Base-by-base conservation (phyloP, 257 asterid species). In the Capsicum baccatum region DNA sequence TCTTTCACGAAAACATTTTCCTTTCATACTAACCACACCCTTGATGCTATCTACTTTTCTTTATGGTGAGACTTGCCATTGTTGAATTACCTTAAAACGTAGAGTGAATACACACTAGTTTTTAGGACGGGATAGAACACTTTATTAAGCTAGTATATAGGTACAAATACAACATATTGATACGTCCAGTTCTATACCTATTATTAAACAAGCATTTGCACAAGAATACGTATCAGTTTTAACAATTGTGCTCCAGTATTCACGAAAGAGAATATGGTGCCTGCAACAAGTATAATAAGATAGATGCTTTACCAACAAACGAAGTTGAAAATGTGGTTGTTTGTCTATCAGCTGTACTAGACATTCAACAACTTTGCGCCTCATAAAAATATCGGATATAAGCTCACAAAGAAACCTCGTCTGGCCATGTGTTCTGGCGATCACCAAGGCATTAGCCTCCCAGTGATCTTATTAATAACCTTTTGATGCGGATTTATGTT, bases 101-200 rank as follows among this genome's bases (percentile, higher is more conserved):
- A 48, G 9, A 55, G 16, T 55, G 17, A 2, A 55, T 55, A 55
- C 59, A 55, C 17, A 55, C 6, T 17, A 42, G 80, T 48, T 12
- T 48, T 73, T 39, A 69, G 39, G 59, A 19, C 3, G 42, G 58
- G 11, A 73, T 6, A 73, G 80, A 73, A 54, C n/a, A 11, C 59
- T 73, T 73, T 73, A 73, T 48, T 73, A 6, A 73, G 60, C 80
- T 44, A 47, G 58, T 19, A 71, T 26, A 26, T 71, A 71, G 79
- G n/a, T 9, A 79, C 66, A 83, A 62, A 68, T 26, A 78, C 12
- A 39, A 84, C 80, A 79, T 80, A 80, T 26, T 80, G 67, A 67
- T 73, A 86, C 87, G 63, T 39, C 76, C 66, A 81, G 17, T 84
- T 68, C 52, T 85, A 21, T 69, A 85, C 50, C 74, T 86, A 74